Percentiles rank a stretch among this genome's conserved stretches.
Evolutionary conservation across 2,329 filamentous ascomycete genomes (phyloP).

Genomic region (Dothidotthia symphoricarpi): DNA sequence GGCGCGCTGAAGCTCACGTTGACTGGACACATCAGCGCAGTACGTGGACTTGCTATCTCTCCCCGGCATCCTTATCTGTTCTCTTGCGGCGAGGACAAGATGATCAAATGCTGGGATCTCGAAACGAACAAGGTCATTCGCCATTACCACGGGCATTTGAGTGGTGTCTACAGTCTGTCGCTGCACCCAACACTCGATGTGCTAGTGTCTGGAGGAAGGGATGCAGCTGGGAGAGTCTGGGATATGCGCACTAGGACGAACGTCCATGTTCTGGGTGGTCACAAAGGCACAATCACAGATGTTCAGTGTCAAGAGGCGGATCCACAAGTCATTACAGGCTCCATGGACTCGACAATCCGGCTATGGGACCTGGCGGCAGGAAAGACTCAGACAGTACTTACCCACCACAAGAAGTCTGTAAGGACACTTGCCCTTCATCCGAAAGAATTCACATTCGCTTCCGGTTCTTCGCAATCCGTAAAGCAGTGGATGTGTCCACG

Average conservation of each 20-base stretch:
- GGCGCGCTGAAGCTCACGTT: conserved; percentile 50
- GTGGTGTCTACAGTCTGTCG: conserved; percentile 88
- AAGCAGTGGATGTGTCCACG: conserved; percentile 99
- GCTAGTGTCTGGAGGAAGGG: conserved; percentile 88
- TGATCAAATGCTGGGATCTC: conserved; percentile 99
- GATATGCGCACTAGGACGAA: conserved; percentile 95
- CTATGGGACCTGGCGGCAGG: conserved; percentile 95
- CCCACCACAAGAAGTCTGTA: conserved; percentile 98
- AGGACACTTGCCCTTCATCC: conserved; percentile 82
- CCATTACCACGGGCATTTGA: conserved; percentile 95
- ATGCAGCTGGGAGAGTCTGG: conserved; percentile 94
- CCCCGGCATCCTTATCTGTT: conserved; percentile 95
- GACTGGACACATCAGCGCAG: conserved; percentile 33
- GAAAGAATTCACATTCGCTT: conserved; percentile 93
- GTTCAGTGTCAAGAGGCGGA: conserved; percentile 94
- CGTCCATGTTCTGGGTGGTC: conserved; percentile 86
- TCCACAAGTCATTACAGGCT: conserved; percentile 91
- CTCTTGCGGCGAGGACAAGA: conserved; percentile 97
- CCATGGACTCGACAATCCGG: conserved; percentile 64
- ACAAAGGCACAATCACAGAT: conserved; percentile 86
- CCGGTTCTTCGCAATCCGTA: conserved; percentile 85
- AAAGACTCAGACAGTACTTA: conserved; percentile 93
- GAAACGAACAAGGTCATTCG: conserved; percentile 91
- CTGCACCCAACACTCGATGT: conserved; percentile 96
- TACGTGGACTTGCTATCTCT: conserved; percentile 76